These are phyloP conservation scores for Pseudoturritis turrita DNA, from an alignment of 345 rosid genomes.

Conservation along the genomic window DNA sequence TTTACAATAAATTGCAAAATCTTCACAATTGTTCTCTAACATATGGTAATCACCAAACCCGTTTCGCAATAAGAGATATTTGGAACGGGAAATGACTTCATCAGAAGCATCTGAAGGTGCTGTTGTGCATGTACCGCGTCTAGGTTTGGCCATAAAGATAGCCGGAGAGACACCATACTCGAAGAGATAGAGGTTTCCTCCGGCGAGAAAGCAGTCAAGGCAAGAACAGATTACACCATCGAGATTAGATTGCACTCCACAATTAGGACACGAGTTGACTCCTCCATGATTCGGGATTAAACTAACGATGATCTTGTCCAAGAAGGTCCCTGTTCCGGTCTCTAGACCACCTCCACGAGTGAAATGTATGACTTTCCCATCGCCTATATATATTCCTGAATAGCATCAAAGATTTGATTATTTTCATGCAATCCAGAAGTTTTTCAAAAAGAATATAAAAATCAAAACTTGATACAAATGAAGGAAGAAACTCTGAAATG, in stretches of 20 bases:
- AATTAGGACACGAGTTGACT: constrained; percentile 48
- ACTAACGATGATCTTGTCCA: constrained; percentile 56
- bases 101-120: too few species aligned
- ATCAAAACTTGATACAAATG: too few species aligned
- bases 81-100: too few species aligned
- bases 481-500: constrained; percentile 30
- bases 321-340: constrained; percentile 51
- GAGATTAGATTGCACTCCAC: constrained; percentile 45
- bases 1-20: constrained; percentile 76
- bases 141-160: constrained; percentile 41
- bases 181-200: constrained; percentile 56
- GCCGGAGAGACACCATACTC: constrained; percentile 48
- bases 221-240: constrained; percentile 63
- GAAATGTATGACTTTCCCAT: constrained; percentile 68
- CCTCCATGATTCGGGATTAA: constrained; percentile 37
- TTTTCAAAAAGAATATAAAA: too few species aligned
- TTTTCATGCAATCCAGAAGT: too few species aligned
- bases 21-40: constrained; percentile 62
- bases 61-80: too few species aligned
- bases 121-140: too few species aligned
- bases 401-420: too few species aligned
- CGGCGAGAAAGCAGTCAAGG: constrained; percentile 62
- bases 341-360: constrained; percentile 68
- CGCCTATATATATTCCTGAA: constrained; percentile 64
- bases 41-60: too few species aligned